Base-by-base conservation (phyloP, 2,329 filamentous ascomycete genomes). In the Colletotrichum sp. region DNA sequence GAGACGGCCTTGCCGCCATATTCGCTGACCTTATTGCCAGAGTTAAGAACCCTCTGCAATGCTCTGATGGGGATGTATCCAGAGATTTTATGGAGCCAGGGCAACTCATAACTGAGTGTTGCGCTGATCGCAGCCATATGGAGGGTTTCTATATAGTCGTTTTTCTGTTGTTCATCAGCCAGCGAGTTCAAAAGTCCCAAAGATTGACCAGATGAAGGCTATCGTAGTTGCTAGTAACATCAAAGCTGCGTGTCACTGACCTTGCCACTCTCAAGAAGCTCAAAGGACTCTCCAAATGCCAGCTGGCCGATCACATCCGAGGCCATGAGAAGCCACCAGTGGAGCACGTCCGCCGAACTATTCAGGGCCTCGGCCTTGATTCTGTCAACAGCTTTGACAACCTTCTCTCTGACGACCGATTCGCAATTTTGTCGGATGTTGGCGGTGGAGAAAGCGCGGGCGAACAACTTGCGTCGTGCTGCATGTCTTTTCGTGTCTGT, bases 221-320 rank as follows among this genome's bases (percentile, higher is more conserved):
- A 6, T 34, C 4, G 6, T 21, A n/a, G n/a, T n/a, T 4, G 39
- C 39, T 1, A n/a, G 5, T 2, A 52, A 3, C 2, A 21, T 4
- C 3, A 21, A 21, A 13, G 10, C 10, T 7, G 43, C 28, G 10
- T 39, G 12, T 65, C 3, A 48, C 61, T 30, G 3, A 90, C 89
- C 82, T 87, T 80, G 16, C 88, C 89, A 5, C 80, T 80, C 71
- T 92, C 89, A 5, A 92, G 80, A 83, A 88, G 88, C 1, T 82
- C 80, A 72, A 92, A 91, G 1, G 88, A 89, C 32, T 91, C 86
- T 0, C 90, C 90, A 80, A 92, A 92, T 2, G 83, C 86, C 16
- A 92, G 79, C 64, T 90, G 85, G 0, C 86, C 89, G 65, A 91
- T 89, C 0, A 90, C 81, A 78, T 92, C 90, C 0, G 89, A 90